Conservation (phyloP, 768 basidiomycete species). For the Podaxis pistillaris region DNA sequence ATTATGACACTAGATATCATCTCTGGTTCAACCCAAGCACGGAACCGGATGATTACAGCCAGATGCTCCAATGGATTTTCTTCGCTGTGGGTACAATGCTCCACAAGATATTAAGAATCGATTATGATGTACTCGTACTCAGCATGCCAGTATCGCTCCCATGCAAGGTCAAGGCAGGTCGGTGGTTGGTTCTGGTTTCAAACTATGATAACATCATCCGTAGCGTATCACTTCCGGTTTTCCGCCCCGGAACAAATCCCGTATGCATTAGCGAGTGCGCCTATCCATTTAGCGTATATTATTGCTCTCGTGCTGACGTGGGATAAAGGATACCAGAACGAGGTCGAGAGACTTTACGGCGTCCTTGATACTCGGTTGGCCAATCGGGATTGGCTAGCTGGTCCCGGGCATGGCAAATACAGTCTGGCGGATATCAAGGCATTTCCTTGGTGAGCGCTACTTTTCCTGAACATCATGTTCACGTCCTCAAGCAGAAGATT, state of each 20-base stretch:
- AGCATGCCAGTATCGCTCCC: constrained; percentile 75
- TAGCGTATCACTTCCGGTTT: constrained; percentile 64
- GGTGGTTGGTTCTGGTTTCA: not conserved
- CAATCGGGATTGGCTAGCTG: constrained; percentile 71
- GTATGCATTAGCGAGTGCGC: constrained; percentile 58
- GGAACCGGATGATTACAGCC: constrained; percentile 55
- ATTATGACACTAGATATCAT: constrained; percentile 66
- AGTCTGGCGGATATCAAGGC: constrained; percentile 70
- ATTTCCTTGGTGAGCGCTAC: constrained; percentile 48
- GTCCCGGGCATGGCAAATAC: constrained; percentile 59
- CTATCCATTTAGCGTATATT: not conserved
- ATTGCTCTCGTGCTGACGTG: constrained; percentile 1
- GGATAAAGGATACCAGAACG: constrained; percentile 60
- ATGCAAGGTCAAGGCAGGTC: constrained; percentile 66
- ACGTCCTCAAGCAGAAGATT: not conserved
- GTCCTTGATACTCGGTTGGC: constrained; percentile 72
- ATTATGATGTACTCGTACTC: not conserved
- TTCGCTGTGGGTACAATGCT: constrained; percentile 46
- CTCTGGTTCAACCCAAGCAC: constrained; percentile 55
- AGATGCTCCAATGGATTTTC: constrained; percentile 80
- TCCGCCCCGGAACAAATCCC: constrained; percentile 61
- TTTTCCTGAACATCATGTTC: not conserved
- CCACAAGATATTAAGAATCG: not conserved
- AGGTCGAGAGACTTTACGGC: constrained; percentile 75
- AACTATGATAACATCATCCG: not conserved